Base-by-base conservation (phyloP, 306 rosid species). In the Sechiopsis laciniata region DNA sequence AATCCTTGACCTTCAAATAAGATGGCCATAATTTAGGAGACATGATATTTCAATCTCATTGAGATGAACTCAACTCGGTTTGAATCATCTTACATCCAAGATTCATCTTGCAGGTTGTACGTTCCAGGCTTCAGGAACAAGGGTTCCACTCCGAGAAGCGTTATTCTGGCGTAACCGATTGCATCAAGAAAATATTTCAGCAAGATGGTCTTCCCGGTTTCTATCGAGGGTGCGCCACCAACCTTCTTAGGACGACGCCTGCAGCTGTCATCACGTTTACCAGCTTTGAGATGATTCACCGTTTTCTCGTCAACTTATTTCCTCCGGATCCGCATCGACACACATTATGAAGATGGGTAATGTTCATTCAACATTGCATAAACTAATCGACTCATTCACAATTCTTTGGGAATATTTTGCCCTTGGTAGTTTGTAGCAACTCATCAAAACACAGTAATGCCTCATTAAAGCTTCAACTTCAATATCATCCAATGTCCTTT, bases 201-300 rank as follows among this genome's bases (percentile, higher is more conserved):
- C 97, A 91, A 76, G 97, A 91, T 65, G 95, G 97, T 24, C 20
- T 91, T 5, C 50, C 88, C 0, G 97, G 95, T 7, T 91, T 91
- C 80, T 91, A 91, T 82, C 86, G 97, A 26, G 97, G 95, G 22
- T 88, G 97, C 35, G 96, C 89, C 37, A 85, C 86, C 74, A 91
- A 91, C 83, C 97, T 88, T 84, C 64, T 91, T 65, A 84, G 97
- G 78, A 91, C 97, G 6, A 91, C 97, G 11, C 97, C 97, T 61
- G 95, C 97, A 45, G 97, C 95, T 20, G 89, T 80, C 32, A 91
- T 91, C 80, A 91, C 95, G 72, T 88, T 91, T 85, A 91, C 97
- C 73, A 91, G 97, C 85, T 88, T 91, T 77, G 97, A 91, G 77
- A 91, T 88, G 97, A 88, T 91, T 78, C 97, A 91, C 46, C 92